Evolutionary conservation across 179 eudicot species (phyloP).

Genomic region (Pouteria campechiana): DNA sequence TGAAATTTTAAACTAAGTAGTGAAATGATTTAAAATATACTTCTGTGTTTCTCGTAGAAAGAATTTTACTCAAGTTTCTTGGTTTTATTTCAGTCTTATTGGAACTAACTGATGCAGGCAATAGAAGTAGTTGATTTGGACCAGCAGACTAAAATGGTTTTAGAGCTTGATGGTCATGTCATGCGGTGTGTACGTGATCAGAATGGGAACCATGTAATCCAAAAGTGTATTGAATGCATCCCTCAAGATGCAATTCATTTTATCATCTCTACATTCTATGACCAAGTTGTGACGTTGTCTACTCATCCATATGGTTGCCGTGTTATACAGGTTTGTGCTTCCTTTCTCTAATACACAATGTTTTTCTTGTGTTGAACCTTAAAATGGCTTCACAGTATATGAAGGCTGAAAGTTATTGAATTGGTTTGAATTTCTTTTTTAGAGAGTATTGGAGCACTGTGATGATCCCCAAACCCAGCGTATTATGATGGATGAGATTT

Average conservation of each 20-base stretch:
- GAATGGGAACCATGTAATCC: constrained; percentile 92
- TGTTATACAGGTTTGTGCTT: constrained; percentile 64
- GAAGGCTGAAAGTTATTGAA: too few species aligned
- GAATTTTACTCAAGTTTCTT: too few species aligned
- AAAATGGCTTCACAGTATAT: too few species aligned
- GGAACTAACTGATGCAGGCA: constrained; percentile 59
- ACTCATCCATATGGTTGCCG: constrained; percentile 97
- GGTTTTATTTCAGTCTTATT: too few species aligned
- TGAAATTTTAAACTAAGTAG: too few species aligned
- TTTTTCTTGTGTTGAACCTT: too few species aligned
- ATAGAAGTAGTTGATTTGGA: constrained; percentile 80
- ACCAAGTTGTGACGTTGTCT: constrained; percentile 80
- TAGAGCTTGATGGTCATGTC: constrained; percentile 76
- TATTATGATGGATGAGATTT: constrained; percentile 74
- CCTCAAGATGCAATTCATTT: constrained; percentile 74
- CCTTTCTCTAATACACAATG: neutral
- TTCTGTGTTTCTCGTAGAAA: too few species aligned
- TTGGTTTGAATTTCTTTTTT: too few species aligned
- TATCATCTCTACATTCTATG: constrained; percentile 57
- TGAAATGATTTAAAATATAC: too few species aligned
- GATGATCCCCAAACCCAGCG: constrained; percentile 54
- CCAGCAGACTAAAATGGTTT: constrained; percentile 67
- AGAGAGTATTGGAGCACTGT: constrained; percentile 92
- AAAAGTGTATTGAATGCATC: constrained; percentile 87
- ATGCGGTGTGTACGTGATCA: constrained; percentile 96